Conservation (phyloP, 2,329 filamentous ascomycete species). For the Atkinsonella texensis region DNA sequence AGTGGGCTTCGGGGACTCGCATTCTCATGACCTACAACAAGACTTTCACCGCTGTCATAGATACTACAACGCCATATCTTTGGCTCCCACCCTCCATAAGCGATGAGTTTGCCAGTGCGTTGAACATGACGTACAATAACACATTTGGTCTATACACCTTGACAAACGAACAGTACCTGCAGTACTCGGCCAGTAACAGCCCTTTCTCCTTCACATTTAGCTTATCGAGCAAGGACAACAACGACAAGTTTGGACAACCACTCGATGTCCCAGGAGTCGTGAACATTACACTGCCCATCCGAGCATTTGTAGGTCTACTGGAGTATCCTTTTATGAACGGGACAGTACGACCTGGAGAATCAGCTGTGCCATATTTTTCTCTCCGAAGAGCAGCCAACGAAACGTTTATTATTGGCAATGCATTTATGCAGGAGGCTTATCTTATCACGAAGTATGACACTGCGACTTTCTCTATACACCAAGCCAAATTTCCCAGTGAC, state of each 20-base stretch:
- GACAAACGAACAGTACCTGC: constrained; percentile 40
- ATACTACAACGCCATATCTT: constrained; percentile 51
- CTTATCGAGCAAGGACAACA: constrained; percentile 43
- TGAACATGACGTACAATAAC: constrained; percentile 54
- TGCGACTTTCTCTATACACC: constrained; percentile 40
- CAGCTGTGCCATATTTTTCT: constrained; percentile 50
- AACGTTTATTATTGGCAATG: constrained; percentile 49
- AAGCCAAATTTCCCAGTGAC: constrained; percentile 39
- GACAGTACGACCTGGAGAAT: constrained; percentile 30
- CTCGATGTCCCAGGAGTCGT: constrained; percentile 37
- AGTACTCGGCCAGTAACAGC: constrained; percentile 30
- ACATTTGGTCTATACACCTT: constrained; percentile 54
- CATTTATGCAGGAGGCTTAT: constrained; percentile 60
- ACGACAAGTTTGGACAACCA: constrained; percentile 37
- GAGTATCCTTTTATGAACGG: constrained; percentile 35
- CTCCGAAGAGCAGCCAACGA: constrained; percentile 43
- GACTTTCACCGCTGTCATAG: constrained; percentile 42
- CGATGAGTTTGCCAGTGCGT: constrained; percentile 48
- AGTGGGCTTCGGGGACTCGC: constrained; percentile 28
- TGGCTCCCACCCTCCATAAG: constrained; percentile 52
- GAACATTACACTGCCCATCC: constrained; percentile 42
- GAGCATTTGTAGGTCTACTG: constrained; percentile 37
- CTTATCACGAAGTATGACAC: constrained; percentile 45
- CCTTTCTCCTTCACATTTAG: constrained; percentile 43
- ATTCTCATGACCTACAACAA: constrained; percentile 33